Evolutionary conservation across 352 stramenopile species (phyloP), one percentile per base, ranked within the genome.

Genomic region (Globisporangium middletonii): DNA sequence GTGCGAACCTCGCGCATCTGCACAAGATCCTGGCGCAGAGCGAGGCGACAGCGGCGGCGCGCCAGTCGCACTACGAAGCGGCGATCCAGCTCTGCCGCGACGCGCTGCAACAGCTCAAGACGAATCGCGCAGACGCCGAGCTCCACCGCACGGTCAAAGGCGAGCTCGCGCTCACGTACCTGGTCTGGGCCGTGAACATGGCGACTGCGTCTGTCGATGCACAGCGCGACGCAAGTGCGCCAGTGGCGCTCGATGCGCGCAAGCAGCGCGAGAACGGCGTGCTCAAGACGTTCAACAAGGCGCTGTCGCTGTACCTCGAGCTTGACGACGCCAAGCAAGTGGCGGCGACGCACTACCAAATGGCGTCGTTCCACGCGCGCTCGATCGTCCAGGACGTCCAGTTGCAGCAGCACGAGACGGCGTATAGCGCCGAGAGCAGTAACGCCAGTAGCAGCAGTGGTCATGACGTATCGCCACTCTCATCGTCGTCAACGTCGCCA

Each of bases 21-120:
- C 84, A 94, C 71, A 94, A 94, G 55, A 86, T 94, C 45, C 79
- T 94, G 15, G 82, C 84, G 1, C 80, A 89, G 61, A 68, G 62
- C 16, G 73, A 85, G 50, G n/a, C 50, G 23, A 52, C 23, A 2
- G 44, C 45, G 1, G 38, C 67, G 4, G 66, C 63, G 1, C 65
- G 87, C 50, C 62, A 84, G 27, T 50, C 62, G 9, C 80, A 92
- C 47, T 94, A 92, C 57, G 54, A 57, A 55, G 51, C 57, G 16
- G 79, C 84, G 3, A 81, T 92, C 38, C 55, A 83, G 48, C 71
- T 93, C 3, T 95, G 83, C 52, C 57, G 65, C 3, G 72, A 88
- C 51, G 85, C 79, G 12, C 68, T 86, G 7, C 75, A 74, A 27
- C 65, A 85, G 30, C 55, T 92, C 28, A 89, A 88, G 53, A 77